Conservation (phyloP, 2,329 filamentous ascomycete species). For the Aspergillus aculeatinus region DNA sequence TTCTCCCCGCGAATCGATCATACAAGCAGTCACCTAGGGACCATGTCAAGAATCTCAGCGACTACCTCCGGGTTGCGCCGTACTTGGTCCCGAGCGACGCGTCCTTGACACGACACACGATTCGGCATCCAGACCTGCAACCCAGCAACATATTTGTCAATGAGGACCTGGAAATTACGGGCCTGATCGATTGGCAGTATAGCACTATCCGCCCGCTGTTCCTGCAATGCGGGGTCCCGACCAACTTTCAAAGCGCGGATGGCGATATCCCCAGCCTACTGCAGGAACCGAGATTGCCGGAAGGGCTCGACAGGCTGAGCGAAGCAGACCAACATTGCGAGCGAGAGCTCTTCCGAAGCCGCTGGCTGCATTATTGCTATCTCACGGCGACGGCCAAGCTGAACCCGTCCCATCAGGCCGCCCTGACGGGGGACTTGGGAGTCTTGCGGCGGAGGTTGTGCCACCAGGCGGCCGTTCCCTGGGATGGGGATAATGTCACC, state of each 20-base stretch:
- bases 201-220: constrained; percentile 28
- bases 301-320: background rate
- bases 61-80: background rate
- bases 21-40: background rate
- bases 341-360: constrained; percentile 16
- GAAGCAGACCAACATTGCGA: constrained; percentile 15
- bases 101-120: background rate
- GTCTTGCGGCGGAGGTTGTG: constrained; percentile 20
- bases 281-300: constrained; percentile 15
- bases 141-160: constrained; percentile 34
- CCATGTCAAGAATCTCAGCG: background rate
- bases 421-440: constrained; percentile 16
- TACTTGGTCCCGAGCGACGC: background rate
- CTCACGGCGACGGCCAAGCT: constrained; percentile 16
- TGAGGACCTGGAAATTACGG: constrained; percentile 21
- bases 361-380: constrained; percentile 26
- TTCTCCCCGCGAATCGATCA: background rate
- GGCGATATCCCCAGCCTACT: constrained; percentile 23
- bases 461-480: constrained; percentile 24
- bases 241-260: constrained; percentile 33
- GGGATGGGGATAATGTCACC: constrained; percentile 28
- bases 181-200: constrained; percentile 34
- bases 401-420: constrained; percentile 19
- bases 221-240: constrained; percentile 28
- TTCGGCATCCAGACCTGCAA: constrained; percentile 14